Conservation (phyloP, 2,329 filamentous ascomycete genomes). For the Neonectria sp. region DNA sequence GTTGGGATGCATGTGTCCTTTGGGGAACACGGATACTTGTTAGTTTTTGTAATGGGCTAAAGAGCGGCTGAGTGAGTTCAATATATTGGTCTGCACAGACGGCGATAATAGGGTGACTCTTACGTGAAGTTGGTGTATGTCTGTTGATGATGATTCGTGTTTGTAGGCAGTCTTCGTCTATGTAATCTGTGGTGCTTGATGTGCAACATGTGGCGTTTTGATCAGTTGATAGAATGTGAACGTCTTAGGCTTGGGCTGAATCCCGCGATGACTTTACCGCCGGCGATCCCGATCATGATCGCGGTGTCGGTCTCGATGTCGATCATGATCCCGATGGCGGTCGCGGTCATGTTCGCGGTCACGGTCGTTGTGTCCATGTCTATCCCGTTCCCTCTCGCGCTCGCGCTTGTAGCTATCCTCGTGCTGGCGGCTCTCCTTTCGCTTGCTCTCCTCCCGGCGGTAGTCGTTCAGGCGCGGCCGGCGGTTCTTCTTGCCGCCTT, state of each 20-base stretch:
- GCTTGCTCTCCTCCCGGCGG: constrained; percentile 59
- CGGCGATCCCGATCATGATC: constrained; percentile 44
- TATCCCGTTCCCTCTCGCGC: constrained; percentile 57
- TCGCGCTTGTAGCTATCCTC: constrained; percentile 65
- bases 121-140: constrained; percentile 20
- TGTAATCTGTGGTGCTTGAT: constrained; percentile 22
- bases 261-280: constrained; percentile 32
- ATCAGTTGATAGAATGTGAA: neutral
- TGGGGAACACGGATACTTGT: constrained; percentile 36
- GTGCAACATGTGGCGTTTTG: constrained; percentile 11
- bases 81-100: constrained; percentile 15
- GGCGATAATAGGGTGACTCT: constrained; percentile 18
- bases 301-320: constrained; percentile 41
- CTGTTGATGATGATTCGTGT: constrained; percentile 2
- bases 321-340: constrained; percentile 38
- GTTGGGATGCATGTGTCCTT: constrained; percentile 26
- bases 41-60: constrained; percentile 27
- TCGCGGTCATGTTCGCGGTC: constrained; percentile 45
- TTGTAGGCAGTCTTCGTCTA: constrained; percentile 21
- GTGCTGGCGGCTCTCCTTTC: constrained; percentile 59
- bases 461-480: constrained; percentile 67
- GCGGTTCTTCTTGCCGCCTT: constrained; percentile 68
- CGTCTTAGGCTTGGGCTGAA: neutral
- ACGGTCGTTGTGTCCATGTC: constrained; percentile 53
- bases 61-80: constrained; percentile 38